Conservation (phyloP, 2,329 filamentous ascomycete genomes). For the Arthrobotrys iridis region DNA sequence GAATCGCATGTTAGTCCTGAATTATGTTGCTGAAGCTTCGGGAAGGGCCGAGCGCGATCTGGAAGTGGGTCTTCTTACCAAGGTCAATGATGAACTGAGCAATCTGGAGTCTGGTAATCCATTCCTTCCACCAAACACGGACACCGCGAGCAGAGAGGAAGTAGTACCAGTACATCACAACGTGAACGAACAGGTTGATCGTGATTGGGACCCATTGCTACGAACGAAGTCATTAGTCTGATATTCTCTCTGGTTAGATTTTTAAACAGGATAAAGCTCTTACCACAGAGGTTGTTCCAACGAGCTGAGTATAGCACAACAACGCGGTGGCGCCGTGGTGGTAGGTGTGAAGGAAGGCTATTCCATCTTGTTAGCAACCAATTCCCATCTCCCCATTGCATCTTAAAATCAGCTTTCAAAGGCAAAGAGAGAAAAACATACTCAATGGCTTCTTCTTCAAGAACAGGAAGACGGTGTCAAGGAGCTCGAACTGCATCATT, state of each 20-base stretch:
- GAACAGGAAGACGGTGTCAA: slow-evolving; percentile 96
- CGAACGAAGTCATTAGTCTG: slow-evolving; percentile 2
- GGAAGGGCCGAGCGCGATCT: not conserved
- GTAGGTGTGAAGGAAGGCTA: slow-evolving; percentile 97
- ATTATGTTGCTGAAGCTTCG: not conserved
- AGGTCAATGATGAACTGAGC: slow-evolving; percentile 97
- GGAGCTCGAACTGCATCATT: slow-evolving; percentile 70
- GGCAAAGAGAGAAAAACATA: no score
- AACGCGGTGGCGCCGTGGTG: slow-evolving; percentile 97
- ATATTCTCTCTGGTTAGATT: not conserved
- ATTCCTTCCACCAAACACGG: slow-evolving; percentile 99
- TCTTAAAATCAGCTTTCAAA: not conserved
- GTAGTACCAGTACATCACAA: slow-evolving; percentile 99
- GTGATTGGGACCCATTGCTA: slow-evolving; percentile 89
- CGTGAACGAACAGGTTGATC: slow-evolving; percentile 91
- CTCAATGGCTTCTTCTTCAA: slow-evolving; percentile 99
- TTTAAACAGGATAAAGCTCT: slow-evolving; percentile 16
- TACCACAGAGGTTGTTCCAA: slow-evolving; percentile 83
- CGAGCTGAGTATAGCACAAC: slow-evolving; percentile 96
- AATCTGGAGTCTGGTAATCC: slow-evolving; percentile 97
- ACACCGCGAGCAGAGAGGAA: slow-evolving; percentile 97
- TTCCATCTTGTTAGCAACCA: slow-evolving; percentile 25
- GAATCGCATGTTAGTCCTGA: slow-evolving; percentile 22
- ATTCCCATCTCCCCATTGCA: slow-evolving; percentile 7
- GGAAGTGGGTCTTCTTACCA: slow-evolving; percentile 67